Evolutionary conservation across 352 stramenopile species (phyloP).

Genomic region (Phytophthora aleatoria): DNA sequence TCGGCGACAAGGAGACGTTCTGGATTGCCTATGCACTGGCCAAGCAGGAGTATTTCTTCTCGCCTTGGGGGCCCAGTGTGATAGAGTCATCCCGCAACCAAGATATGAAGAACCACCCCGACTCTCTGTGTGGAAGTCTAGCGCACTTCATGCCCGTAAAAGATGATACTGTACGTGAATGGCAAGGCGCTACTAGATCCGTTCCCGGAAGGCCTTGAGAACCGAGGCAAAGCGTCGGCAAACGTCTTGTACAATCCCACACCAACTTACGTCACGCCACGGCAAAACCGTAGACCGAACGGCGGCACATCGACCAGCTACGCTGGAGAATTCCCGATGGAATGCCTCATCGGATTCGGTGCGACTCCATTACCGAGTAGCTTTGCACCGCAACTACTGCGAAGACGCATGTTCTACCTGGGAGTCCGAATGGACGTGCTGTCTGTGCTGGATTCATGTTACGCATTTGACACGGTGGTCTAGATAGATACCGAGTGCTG

Average conservation of each 20-base stretch:
- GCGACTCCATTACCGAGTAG: conserved; percentile 33
- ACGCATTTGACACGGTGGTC: neutral
- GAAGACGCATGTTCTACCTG: conserved; percentile 46
- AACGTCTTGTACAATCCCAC: conserved; percentile 50
- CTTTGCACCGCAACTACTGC: conserved; percentile 41
- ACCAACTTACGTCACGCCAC: conserved; percentile 46
- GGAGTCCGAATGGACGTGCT: conserved; percentile 37
- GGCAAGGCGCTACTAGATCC: conserved; percentile 59
- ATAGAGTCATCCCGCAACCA: conserved; percentile 51
- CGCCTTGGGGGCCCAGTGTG: conserved; percentile 51
- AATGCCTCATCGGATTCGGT: conserved; percentile 52
- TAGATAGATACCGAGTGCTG: neutral
- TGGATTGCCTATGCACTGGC: conserved; percentile 67
- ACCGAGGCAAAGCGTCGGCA: conserved; percentile 28
- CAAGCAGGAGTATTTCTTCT: conserved; percentile 58
- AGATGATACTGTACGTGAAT: conserved; percentile 50
- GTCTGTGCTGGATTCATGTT: conserved; percentile 38
- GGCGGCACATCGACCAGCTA: conserved; percentile 15
- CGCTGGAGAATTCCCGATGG: conserved; percentile 30
- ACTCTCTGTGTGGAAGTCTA: conserved; percentile 39
- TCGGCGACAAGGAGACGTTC: conserved; percentile 69
- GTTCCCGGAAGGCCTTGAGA: conserved; percentile 33
- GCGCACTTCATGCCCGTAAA: conserved; percentile 49
- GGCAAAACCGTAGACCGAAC: conserved; percentile 33
- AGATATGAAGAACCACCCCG: conserved; percentile 51